Percentiles rank a stretch among this genome's conserved stretches.
Evolutionary conservation across 257 asterid species (phyloP).

Genomic region (Plantago ovata): DNA sequence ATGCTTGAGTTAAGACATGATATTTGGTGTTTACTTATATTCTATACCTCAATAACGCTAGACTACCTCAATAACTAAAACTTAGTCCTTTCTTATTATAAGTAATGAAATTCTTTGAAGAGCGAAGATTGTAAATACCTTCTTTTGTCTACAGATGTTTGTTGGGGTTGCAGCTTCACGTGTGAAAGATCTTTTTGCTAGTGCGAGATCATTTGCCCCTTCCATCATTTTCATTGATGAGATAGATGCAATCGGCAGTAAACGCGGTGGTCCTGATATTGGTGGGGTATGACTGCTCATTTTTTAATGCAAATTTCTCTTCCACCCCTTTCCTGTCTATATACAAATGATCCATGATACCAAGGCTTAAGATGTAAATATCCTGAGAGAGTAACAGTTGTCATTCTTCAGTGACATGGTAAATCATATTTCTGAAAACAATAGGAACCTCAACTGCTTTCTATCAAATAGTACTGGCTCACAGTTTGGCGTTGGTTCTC

Average conservation of each 20-base stretch:
- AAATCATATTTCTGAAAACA: too few species aligned
- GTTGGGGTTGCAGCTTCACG: conserved; percentile 99
- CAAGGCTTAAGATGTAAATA: conserved; percentile 2
- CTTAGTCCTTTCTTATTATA: too few species aligned
- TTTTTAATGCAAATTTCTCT: conserved; percentile 14
- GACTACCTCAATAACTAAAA: too few species aligned
- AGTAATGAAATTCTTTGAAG: neutral
- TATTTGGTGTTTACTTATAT: too few species aligned
- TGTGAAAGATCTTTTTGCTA: conserved; percentile 94
- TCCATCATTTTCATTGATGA: conserved; percentile 97
- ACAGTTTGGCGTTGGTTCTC: too few species aligned
- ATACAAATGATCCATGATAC: conserved; percentile 10
- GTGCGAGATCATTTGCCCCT: conserved; percentile 95
- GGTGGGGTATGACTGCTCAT: conserved; percentile 80
- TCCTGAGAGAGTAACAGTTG: too few species aligned
- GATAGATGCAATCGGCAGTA: conserved; percentile 99
- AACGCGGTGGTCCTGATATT: conserved; percentile 99
- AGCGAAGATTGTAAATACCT: neutral
- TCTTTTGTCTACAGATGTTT: conserved; percentile 71
- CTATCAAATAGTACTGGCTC: too few species aligned
- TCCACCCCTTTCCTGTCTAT: conserved; percentile 10
- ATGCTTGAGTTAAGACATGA: too few species aligned
- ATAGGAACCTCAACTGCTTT: too few species aligned
- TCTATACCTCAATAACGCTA: too few species aligned
- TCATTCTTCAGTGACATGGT: too few species aligned